phyloP scores from a whole-genome alignment of 495 filamentous ascomycete species.

The Penicillium verhagenii region DNA sequence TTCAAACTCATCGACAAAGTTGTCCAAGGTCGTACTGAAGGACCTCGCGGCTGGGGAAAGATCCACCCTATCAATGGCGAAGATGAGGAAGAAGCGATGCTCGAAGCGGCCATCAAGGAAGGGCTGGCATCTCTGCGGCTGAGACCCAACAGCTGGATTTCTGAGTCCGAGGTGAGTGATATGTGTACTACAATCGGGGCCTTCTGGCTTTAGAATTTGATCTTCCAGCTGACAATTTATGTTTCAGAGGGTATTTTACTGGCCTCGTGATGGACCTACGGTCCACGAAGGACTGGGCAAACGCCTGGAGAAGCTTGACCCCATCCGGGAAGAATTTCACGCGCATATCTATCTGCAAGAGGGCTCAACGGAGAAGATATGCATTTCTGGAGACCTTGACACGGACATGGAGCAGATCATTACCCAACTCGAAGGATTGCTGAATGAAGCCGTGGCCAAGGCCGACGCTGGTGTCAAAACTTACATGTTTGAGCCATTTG shows the following conservation, averaged over 20 bases:
- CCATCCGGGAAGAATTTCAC: conserved; percentile 32
- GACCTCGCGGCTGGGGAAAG: background rate
- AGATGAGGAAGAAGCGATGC: background rate
- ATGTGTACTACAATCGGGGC: background rate
- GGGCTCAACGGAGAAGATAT: conserved; percentile 21
- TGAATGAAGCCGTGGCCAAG: conserved; percentile 33
- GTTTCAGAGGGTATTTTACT: conserved; percentile 39
- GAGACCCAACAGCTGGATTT: background rate
- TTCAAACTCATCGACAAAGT: background rate
- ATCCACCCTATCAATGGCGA: conserved; percentile 1
- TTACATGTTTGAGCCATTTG: conserved; percentile 43
- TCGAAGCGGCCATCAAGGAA: background rate
- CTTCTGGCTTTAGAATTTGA: background rate
- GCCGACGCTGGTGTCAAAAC: conserved; percentile 28
- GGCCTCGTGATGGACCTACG: conserved; percentile 40
- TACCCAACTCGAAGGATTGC: conserved; percentile 31
- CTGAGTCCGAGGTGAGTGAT: background rate
- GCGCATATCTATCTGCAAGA: conserved; percentile 14
- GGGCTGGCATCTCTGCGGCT: background rate
- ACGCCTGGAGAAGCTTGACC: conserved; percentile 47
- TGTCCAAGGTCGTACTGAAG: background rate
- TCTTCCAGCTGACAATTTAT: background rate
- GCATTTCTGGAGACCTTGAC: conserved; percentile 23
- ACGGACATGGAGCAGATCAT: conserved; percentile 31
- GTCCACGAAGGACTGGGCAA: conserved; percentile 41